Percentiles rank a stretch among this genome's conserved stretches.
phyloP scores from a whole-genome alignment of 2,329 filamentous ascomycete genomes.

The Biscogniauxia mediterranea region DNA sequence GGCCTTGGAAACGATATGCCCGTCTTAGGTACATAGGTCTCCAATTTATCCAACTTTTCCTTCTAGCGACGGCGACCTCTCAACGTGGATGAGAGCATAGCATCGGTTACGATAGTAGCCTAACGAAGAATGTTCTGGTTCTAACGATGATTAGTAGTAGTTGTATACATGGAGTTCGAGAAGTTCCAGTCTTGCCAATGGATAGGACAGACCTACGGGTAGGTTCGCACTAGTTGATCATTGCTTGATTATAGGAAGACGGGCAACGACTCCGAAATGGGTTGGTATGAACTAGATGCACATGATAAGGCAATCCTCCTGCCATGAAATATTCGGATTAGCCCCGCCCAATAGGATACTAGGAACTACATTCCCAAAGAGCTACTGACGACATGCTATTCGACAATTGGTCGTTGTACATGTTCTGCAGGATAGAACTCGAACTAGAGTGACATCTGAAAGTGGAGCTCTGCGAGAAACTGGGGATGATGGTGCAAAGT shows the following conservation, averaged over 20 bases:
- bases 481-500: constrained; percentile 7
- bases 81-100: constrained; percentile 16
- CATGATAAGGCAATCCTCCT: constrained; percentile 3
- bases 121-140: background rate
- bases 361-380: background rate
- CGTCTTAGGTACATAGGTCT: constrained; percentile 3
- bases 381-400: background rate
- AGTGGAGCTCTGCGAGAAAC: constrained; percentile 10
- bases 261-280: constrained; percentile 17
- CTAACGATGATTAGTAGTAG: background rate
- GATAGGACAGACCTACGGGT: constrained; percentile 15
- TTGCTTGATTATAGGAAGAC: constrained; percentile 19
- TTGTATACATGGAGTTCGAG: background rate
- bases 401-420: background rate
- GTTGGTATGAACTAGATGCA: constrained; percentile 4
- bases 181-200: constrained; percentile 7
- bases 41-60: constrained; percentile 25
- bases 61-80: constrained; percentile 18
- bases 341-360: background rate
- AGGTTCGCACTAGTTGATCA: constrained; percentile 18
- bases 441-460: constrained; percentile 6
- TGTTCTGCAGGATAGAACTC: constrained; percentile 7
- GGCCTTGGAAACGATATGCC: background rate
- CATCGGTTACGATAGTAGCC: background rate
- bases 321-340: constrained; percentile 1